Evolutionary conservation across 805 yeast genomes (phyloP), one percentile per base, ranked within the genome.

Genomic region (Nakazawaea holstii): DNA sequence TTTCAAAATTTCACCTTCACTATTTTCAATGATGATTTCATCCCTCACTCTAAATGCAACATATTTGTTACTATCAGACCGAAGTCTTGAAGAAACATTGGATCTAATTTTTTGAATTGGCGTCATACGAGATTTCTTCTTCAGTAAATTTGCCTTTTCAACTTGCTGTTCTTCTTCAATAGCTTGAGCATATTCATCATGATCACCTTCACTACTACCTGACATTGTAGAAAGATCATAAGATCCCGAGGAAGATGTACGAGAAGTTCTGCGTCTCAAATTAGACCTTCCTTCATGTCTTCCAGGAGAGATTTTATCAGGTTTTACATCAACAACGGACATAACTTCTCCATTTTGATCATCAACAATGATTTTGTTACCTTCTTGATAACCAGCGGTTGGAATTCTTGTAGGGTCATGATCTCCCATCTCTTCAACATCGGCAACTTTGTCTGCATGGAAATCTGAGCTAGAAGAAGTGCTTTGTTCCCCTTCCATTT

Each of bases 1-100:
- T 59, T 96, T 80, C 40, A 94, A 70, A 48, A 94, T 79, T 56
- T 92, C 98, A 53, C 98, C 99, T 10, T 91, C 96, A 39, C 79
- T 87, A 58, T 90, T 87, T 64, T 92, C 99, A 49, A 94, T 84
- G 49, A 89, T 74, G 46, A 94, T 77, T 50, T 81, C 72, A 57
- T 88, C 82, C 59, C 84, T 94, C 36, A 87, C 72, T 63, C 84
- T 86, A 64, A 82, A 92, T 1, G 97, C 98, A 64, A 69, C 79
- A 55, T 68, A 81, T 60, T 67, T 68, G 55, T 33, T 52, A 54
- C 27, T 24, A 35, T 8, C 17, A 20, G 38, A 11, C 9, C 27
- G 14, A n/a, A 41, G 9, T 26, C 32, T 41, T 13, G 36, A 9
- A 6, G 44, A 41, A 10, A 41, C 17, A 32, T 41, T 41, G 3